Conservation (phyloP, 2,329 filamentous ascomycete genomes). For the Neofusicoccum sp. region DNA sequence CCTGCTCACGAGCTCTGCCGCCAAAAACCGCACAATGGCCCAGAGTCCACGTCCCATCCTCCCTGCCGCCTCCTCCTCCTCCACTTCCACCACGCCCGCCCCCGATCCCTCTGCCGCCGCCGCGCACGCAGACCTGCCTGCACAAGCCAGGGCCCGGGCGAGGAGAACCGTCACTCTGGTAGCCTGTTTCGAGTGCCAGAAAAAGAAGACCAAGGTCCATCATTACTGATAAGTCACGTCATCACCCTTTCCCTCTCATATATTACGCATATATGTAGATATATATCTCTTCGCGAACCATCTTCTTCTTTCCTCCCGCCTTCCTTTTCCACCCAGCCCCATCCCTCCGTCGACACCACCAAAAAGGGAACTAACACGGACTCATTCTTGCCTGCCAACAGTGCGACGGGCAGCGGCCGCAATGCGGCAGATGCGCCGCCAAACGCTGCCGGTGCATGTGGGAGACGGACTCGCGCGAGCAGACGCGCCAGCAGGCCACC, state of each 20-base stretch:
- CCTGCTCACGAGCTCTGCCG: neutral
- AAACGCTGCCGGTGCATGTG: constrained; percentile 4
- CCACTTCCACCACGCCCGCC: neutral
- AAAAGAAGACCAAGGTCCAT: constrained; percentile 15
- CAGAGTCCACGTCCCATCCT: constrained; percentile 4
- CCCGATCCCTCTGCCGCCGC: neutral
- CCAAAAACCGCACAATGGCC: neutral
- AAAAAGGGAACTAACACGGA: neutral
- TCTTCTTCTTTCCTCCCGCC: neutral
- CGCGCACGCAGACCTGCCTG: neutral
- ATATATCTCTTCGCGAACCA: too few species aligned
- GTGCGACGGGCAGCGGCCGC: neutral
- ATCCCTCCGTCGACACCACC: too few species aligned
- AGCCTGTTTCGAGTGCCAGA: constrained; percentile 14
- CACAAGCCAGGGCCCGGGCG: neutral
- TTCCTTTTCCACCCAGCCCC: neutral
- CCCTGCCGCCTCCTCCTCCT: neutral
- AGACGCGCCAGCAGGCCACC: constrained; percentile 11
- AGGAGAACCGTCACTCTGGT: constrained; percentile 11
- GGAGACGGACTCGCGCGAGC: constrained; percentile 13
- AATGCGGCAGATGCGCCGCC: neutral
- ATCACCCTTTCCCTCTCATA: neutral
- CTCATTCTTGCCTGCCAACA: neutral
- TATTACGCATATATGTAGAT: too few species aligned
- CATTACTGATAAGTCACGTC: neutral